phyloP scores from a whole-genome alignment of 768 basidiomycete species.

The Crepidotus variabilis region DNA sequence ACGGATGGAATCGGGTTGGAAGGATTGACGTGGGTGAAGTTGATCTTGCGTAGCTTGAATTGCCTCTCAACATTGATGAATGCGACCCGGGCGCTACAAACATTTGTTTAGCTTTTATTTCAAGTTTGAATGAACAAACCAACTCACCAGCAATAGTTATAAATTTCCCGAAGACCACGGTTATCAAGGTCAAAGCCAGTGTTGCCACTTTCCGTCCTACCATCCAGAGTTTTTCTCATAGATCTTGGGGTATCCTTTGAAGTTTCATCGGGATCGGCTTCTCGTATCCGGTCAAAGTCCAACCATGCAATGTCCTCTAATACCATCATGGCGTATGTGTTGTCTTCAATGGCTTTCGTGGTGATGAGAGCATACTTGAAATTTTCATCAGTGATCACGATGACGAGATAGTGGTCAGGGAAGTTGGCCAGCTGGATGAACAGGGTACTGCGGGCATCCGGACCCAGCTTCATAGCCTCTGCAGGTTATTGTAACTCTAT shows the following conservation, averaged over 20 bases:
- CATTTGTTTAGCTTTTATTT: neutral
- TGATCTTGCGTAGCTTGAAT: constrained; percentile 77
- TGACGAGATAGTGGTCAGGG: constrained; percentile 78
- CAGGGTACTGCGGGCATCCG: constrained; percentile 53
- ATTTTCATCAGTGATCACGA: constrained; percentile 74
- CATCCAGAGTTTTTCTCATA: neutral
- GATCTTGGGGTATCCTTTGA: neutral
- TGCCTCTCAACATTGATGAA: constrained; percentile 86
- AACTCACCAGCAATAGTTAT: constrained; percentile 81
- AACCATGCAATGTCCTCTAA: constrained; percentile 82
- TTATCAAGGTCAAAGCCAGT: constrained; percentile 67
- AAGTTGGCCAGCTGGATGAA: constrained; percentile 79
- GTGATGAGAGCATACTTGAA: constrained; percentile 83
- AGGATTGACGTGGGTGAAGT: constrained; percentile 72
- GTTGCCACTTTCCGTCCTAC: neutral
- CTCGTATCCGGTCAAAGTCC: constrained; percentile 64
- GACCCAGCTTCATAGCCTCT: constrained; percentile 75
- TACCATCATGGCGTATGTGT: constrained; percentile 55
- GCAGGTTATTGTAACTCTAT: constrained; percentile 4
- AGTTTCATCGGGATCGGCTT: constrained; percentile 27
- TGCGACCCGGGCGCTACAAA: constrained; percentile 77
- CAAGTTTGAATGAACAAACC: neutral
- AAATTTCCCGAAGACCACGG: constrained; percentile 71
- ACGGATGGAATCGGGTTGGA: constrained; percentile 35
- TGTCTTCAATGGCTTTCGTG: constrained; percentile 49